A percentile compares a stretch with the other conserved stretches of the same genome.
Conservation (phyloP, 768 basidiomycete genomes). For the Mrakia blollopis region DNA sequence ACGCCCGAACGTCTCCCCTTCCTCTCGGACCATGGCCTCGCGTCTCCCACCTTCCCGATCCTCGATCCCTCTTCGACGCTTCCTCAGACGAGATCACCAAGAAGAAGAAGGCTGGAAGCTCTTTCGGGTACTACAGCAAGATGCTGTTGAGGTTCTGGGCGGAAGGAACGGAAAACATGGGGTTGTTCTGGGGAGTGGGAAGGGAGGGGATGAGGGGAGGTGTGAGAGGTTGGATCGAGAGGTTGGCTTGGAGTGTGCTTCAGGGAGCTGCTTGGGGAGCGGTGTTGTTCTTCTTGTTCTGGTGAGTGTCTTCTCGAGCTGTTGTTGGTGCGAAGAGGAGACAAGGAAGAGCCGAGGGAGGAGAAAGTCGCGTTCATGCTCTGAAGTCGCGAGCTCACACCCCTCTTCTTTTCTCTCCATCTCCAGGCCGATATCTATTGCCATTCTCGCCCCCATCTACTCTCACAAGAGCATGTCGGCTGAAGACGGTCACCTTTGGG, state of each 20-base stretch:
- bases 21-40: conserved; percentile 26
- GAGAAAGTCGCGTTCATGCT: background rate
- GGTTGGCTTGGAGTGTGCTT: conserved; percentile 15
- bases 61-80: background rate
- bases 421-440: conserved; percentile 30
- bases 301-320: conserved; percentile 7
- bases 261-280: conserved; percentile 30
- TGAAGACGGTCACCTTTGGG: conserved; percentile 27
- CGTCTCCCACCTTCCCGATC: conserved; percentile 9
- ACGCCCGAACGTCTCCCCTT: conserved; percentile 3
- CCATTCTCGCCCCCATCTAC: conserved; percentile 33
- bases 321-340: background rate
- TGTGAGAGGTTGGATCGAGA: conserved; percentile 5
- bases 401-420: background rate
- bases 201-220: conserved; percentile 14
- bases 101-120: background rate
- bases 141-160: conserved; percentile 11
- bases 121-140: background rate
- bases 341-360: background rate
- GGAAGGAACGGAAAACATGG: conserved; percentile 25
- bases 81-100: background rate
- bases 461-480: conserved; percentile 24
- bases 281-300: conserved; percentile 31
- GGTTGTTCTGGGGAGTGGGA: conserved; percentile 9
- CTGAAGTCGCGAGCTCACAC: too few relatives aligned